phyloP scores from a whole-genome alignment of 441 rosid genomes.

The Croton laevigatus region DNA sequence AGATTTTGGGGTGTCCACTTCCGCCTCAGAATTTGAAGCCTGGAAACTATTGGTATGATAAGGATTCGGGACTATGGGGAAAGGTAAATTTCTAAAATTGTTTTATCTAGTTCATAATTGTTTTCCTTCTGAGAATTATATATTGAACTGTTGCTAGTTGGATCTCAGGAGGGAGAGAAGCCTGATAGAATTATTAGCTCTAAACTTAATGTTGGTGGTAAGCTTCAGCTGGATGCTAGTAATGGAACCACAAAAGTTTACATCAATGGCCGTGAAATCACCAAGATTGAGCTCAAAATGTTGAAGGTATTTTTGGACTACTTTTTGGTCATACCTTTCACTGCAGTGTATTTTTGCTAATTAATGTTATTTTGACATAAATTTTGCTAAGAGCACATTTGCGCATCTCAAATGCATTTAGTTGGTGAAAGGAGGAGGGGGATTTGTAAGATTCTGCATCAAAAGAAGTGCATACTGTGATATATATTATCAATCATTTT shows the following conservation, averaged over 20 bases:
- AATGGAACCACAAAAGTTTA: slow-evolving; percentile 51
- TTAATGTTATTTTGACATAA: neutral
- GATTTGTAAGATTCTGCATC: neutral
- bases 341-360: no score
- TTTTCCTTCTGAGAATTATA: slow-evolving; percentile 2
- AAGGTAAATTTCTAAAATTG: slow-evolving; percentile 34
- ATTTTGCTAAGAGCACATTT: neutral
- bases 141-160: slow-evolving; percentile 1
- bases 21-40: slow-evolving; percentile 58
- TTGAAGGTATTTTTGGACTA: slow-evolving; percentile 30
- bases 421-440: neutral
- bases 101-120: slow-evolving; percentile 2
- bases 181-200: slow-evolving; percentile 55
- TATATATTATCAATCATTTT: no score
- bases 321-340: neutral
- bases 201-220: slow-evolving; percentile 48
- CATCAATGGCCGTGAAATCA: slow-evolving; percentile 62
- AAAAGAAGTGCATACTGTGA: neutral
- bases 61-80: slow-evolving; percentile 62
- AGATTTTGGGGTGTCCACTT: slow-evolving; percentile 38
- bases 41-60: slow-evolving; percentile 66
- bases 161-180: slow-evolving; percentile 56
- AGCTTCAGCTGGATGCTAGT: slow-evolving; percentile 46
- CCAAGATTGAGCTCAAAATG: slow-evolving; percentile 41
- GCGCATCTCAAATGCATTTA: neutral